Evolutionary conservation across 257 asterid species (phyloP), one percentile per base, ranked within the genome.

Genomic region (Ocimum tenuiflorum): DNA sequence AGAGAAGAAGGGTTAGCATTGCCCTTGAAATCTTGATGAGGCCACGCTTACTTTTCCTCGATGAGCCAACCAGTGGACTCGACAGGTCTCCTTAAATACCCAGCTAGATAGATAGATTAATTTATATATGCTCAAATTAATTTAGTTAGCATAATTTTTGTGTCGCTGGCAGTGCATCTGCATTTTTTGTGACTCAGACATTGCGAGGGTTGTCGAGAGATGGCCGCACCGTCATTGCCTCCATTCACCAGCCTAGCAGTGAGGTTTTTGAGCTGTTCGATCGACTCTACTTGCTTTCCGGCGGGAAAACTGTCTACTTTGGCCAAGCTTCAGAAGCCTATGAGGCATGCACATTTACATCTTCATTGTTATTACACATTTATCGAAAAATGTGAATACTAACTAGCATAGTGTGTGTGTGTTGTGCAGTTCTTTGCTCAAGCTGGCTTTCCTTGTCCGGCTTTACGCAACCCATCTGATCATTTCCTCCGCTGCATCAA

Each of bases 191-290:
- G 38, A 87, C 96, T 0, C 99, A 92, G 80, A 92, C 97, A 12
- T 55, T 92, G 22, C 91, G 97, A 0, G 86, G 80, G 47, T 73
- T 92, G 51, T 92, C 99, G 0, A 79, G 96, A 75, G 99, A 89
- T 39, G 99, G 99, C 31, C 75, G 99, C 13, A 92, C 99, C 0
- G 97, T 92, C 3, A 88, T 92, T 47, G 99, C 99, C 22, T 92
- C 99, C 4, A 89, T 92, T 60, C 99, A 92, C 60, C 99, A 92
- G 82, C 99, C 99, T 2, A 92, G 97, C 77, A 92, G 99, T 70
- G 99, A 92, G 73, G 99, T 92, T 5, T 92, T 92, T 47, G 99
- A 89, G 88, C 89, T 89, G 48, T 92, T 92, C 63, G 96, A 92
- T 67, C 67, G 95, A 31, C 54, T 92, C 22, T 92, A 87, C 82